phyloP scores from a whole-genome alignment of 352 stramenopile species.

The Phytophthora brassicae region DNA sequence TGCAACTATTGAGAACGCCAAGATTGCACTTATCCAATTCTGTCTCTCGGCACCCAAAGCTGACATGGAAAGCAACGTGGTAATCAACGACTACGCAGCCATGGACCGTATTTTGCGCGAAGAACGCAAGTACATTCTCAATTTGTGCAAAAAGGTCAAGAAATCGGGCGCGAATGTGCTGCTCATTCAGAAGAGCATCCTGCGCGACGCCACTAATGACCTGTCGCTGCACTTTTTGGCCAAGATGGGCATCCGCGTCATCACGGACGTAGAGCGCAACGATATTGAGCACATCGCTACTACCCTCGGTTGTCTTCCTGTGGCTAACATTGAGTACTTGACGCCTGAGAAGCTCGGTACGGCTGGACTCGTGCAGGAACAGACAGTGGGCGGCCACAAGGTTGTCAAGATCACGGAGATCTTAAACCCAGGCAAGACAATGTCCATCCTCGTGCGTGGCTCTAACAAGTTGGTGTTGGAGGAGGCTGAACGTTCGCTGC shows the following conservation, averaged over 20 bases:
- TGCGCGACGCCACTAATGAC: constrained; percentile 99
- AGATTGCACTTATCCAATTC: constrained; percentile 99
- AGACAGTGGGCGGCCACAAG: constrained; percentile 95
- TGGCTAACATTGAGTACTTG: constrained; percentile 98
- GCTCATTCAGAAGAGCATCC: constrained; percentile 99
- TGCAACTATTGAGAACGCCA: constrained; percentile 96
- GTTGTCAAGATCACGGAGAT: constrained; percentile 99
- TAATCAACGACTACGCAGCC: constrained; percentile 98
- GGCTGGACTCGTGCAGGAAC: constrained; percentile 95
- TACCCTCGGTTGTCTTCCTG: constrained; percentile 95
- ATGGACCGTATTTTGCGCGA: constrained; percentile 99
- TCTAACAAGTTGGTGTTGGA: constrained; percentile 99
- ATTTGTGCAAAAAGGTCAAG: constrained; percentile 98
- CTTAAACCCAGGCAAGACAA: constrained; percentile 93
- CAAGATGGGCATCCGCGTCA: constrained; percentile 99
- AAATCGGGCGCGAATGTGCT: constrained; percentile 98
- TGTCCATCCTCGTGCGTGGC: constrained; percentile 97
- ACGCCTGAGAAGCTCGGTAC: constrained; percentile 96
- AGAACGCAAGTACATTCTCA: constrained; percentile 98
- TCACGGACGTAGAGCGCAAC: constrained; percentile 97
- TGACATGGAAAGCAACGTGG: constrained; percentile 99
- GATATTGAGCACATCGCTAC: constrained; percentile 99
- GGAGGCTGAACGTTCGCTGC: constrained; percentile 97
- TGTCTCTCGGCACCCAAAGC: constrained; percentile 99
- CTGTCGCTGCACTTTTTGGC: constrained; percentile 98